phyloP scores from a whole-genome alignment of 768 basidiomycete species.

The Favolaschia claudopus region DNA sequence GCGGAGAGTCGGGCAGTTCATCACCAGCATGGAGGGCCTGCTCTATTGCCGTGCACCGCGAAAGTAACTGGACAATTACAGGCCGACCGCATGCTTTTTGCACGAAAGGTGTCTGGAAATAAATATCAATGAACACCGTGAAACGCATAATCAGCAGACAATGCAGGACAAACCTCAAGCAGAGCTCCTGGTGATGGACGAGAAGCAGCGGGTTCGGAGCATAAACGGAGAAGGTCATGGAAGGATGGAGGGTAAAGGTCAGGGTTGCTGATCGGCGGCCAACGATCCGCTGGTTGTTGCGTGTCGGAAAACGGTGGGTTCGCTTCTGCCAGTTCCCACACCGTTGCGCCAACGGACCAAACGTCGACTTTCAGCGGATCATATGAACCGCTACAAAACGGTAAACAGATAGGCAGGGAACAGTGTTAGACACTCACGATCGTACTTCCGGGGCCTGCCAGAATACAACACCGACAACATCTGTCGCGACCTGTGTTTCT shows the following conservation, averaged over 20 bases:
- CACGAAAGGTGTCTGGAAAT: constrained; percentile 64
- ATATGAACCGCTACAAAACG: constrained; percentile 62
- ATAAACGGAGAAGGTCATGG: constrained; percentile 74
- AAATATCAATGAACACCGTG: not conserved
- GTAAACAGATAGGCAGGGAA: constrained; percentile 15
- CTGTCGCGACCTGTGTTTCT: constrained; percentile 59
- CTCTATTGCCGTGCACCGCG: constrained; percentile 75
- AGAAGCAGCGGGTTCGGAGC: constrained; percentile 64
- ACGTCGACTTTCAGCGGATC: constrained; percentile 78
- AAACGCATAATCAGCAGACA: not conserved
- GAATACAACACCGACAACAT: constrained; percentile 75
- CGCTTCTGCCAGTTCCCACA: constrained; percentile 83
- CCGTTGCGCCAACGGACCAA: constrained; percentile 84
- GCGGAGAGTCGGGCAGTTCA: constrained; percentile 8
- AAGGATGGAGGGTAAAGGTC: constrained; percentile 71
- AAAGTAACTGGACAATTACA: constrained; percentile 71
- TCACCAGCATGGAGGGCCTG: constrained; percentile 44
- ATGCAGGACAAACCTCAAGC: constrained; percentile 55
- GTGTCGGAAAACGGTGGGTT: constrained; percentile 75
- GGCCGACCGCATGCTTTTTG: constrained; percentile 72
- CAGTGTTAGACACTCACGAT: constrained; percentile 51
- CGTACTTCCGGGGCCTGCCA: constrained; percentile 90
- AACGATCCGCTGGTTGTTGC: constrained; percentile 64
- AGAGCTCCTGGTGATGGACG: constrained; percentile 67
- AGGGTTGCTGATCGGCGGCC: constrained; percentile 68